Evolutionary conservation across 2,329 filamentous ascomycete genomes (phyloP), one percentile per base, ranked within the genome.

Genomic region (Penicillium occitanis): DNA sequence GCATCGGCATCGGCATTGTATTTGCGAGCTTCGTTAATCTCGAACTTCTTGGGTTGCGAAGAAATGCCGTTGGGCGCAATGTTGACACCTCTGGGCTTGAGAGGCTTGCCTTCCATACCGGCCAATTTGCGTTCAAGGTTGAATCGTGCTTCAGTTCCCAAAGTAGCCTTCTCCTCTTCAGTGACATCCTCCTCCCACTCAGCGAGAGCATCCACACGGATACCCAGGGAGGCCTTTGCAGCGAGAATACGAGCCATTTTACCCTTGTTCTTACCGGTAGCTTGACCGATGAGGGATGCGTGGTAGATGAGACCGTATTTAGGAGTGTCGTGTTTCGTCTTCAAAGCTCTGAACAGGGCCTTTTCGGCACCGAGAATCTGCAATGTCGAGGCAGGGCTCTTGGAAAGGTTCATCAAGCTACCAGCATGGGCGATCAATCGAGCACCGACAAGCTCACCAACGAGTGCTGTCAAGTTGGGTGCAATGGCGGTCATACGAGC

Each of bases 281-380:
- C 95, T 83, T 99, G 95, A 53, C 95, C 96, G 70, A 99, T 96
- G 55, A 99, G 87, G 33, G 92, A 95, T 59, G 91, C 91, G 80
- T 96, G 91, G 82, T 95, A 96, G 78, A 96, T 92, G 70, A 96
- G 86, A 86, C 95, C 95, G 75, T 98, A 99, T 82, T 98, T 99
- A 76, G 95, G 95, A 46, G 95, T 99, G 76, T 97, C 93, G 80
- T 98, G 94, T 86, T 99, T 98, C 60, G 95, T 99, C 88, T 99
- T 99, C 70, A 99, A 86, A 22, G 95, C 95, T 75, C 95, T 90
- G 90, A 99, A 99, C 53, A 99, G 88, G 7, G 95, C 95, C 86
- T 99, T 99, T 84, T 99, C 95, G 68, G 95, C 95, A 84, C 95
- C 95, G 65, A 98, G 88, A 75, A 99, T 97, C 85, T 99, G 95